phyloP scores from a whole-genome alignment of 345 rosid genomes.

The Rhizophora apiculata region DNA sequence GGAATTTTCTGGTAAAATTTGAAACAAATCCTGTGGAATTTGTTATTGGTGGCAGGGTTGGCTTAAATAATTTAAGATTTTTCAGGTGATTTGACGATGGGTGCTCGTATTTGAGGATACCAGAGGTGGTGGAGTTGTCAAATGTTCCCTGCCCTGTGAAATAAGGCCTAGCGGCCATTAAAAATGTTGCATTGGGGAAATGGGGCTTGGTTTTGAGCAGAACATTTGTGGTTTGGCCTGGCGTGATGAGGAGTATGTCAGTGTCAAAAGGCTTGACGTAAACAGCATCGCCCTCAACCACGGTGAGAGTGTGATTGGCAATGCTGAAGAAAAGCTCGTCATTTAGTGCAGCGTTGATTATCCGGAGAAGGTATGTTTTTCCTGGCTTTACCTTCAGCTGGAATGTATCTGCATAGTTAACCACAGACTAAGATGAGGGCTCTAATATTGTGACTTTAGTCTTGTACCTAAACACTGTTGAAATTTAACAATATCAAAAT shows the following conservation, averaged over 20 bases:
- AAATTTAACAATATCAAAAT: no score
- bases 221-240: slow-evolving; percentile 32
- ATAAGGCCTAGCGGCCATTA: slow-evolving; percentile 27
- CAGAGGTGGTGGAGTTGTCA: slow-evolving; percentile 25
- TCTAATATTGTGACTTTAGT: not conserved
- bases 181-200: slow-evolving; percentile 24
- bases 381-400: slow-evolving; percentile 30
- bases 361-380: slow-evolving; percentile 26
- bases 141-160: slow-evolving; percentile 21
- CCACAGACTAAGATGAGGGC: not conserved
- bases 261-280: slow-evolving; percentile 26
- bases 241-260: slow-evolving; percentile 17
- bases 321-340: slow-evolving; percentile 34
- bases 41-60: slow-evolving; percentile 17
- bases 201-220: slow-evolving; percentile 25
- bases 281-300: slow-evolving; percentile 23
- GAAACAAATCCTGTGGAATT: slow-evolving; percentile 21
- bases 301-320: slow-evolving; percentile 24
- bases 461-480: no score
- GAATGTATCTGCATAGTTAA: slow-evolving; percentile 17
- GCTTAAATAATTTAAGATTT: slow-evolving; percentile 10
- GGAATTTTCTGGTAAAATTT: slow-evolving; percentile 20
- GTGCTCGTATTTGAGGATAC: slow-evolving; percentile 19
- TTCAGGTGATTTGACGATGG: not conserved
- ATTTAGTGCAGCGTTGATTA: slow-evolving; percentile 34